These are phyloP conservation scores for Nakaseomyces bracarensis DNA, from an alignment of 1,139 yeast species.

Conservation along the genomic window DNA sequence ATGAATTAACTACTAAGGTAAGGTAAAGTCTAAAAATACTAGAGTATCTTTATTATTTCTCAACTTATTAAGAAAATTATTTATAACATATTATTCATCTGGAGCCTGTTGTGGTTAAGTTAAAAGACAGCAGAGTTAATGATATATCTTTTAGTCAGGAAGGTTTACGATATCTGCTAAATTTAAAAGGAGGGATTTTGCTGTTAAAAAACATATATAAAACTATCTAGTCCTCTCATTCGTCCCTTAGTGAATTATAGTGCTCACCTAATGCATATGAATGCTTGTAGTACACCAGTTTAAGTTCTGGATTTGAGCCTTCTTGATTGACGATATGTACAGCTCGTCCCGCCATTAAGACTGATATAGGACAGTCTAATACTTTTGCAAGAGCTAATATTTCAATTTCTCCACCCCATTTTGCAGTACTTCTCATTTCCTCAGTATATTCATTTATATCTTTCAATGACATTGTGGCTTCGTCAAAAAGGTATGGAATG, in stretches of 20 bases:
- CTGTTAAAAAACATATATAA: too few relatives aligned
- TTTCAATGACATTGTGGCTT: slow-evolving; percentile 50
- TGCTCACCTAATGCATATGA: slow-evolving; percentile 90
- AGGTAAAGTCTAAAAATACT: too few relatives aligned
- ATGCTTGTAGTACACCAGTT: slow-evolving; percentile 75
- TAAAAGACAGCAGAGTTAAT: too few relatives aligned
- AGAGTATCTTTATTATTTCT: too few relatives aligned
- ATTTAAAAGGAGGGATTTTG: too few relatives aligned
- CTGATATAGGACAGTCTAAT: slow-evolving; percentile 62
- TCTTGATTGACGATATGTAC: slow-evolving; percentile 51
- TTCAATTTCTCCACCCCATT: slow-evolving; percentile 98
- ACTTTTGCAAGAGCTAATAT: slow-evolving; percentile 67
- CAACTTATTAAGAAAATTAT: too few relatives aligned
- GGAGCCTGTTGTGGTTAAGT: too few relatives aligned
- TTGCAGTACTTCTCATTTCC: slow-evolving; percentile 62
- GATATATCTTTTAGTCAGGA: too few relatives aligned
- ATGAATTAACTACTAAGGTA: too few relatives aligned
- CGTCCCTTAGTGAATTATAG: slow-evolving; percentile 62
- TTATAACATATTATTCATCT: too few relatives aligned
- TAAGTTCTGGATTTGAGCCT: slow-evolving; percentile 44
- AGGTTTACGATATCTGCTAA: too few relatives aligned
- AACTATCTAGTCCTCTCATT: slow-evolving; percentile 41
- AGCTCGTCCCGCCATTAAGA: slow-evolving; percentile 69
- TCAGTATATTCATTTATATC: slow-evolving; percentile 64
- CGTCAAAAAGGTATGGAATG: slow-evolving; percentile 77